Conservation (phyloP, 306 rosid genomes). For the Glycine soja region DNA sequence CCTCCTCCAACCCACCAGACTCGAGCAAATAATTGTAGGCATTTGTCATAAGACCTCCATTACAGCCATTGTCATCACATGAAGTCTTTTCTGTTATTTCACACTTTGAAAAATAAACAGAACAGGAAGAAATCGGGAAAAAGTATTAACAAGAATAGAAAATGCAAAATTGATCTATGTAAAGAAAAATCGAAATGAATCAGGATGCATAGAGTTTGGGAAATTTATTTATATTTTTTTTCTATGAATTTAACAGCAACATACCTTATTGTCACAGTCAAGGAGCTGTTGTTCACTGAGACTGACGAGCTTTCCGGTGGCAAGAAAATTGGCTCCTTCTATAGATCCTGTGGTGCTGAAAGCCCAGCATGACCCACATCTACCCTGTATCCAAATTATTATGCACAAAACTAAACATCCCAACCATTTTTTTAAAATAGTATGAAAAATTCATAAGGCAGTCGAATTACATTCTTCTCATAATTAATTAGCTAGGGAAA, state of each 20-base stretch:
- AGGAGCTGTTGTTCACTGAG: conserved; percentile 96
- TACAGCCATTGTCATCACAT: conserved; percentile 80
- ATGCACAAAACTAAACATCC: background rate
- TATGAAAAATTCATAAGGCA: background rate
- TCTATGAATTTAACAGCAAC: background rate
- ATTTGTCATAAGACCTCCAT: conserved; percentile 90
- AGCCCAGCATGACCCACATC: conserved; percentile 95
- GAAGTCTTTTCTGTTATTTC: conserved; percentile 56
- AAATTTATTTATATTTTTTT: background rate
- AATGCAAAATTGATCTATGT: background rate
- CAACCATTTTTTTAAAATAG: background rate
- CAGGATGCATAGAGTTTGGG: background rate
- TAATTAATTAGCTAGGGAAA: background rate
- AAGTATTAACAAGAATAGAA: too few species aligned
- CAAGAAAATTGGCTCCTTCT: conserved; percentile 87
- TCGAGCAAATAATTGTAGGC: conserved; percentile 81
- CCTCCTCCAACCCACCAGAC: conserved; percentile 85
- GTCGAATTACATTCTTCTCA: background rate
- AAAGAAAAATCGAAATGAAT: background rate
- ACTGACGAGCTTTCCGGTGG: conserved; percentile 80
- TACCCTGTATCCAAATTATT: conserved; percentile 59
- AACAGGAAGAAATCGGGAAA: background rate
- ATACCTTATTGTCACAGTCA: conserved; percentile 79
- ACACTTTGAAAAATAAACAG: conserved; percentile 53
- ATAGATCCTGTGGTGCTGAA: conserved; percentile 88